These are phyloP conservation scores for Sanghuangporus weigelae DNA, from an alignment of 1,284 basidiomycete species.

Conservation along the genomic window DNA sequence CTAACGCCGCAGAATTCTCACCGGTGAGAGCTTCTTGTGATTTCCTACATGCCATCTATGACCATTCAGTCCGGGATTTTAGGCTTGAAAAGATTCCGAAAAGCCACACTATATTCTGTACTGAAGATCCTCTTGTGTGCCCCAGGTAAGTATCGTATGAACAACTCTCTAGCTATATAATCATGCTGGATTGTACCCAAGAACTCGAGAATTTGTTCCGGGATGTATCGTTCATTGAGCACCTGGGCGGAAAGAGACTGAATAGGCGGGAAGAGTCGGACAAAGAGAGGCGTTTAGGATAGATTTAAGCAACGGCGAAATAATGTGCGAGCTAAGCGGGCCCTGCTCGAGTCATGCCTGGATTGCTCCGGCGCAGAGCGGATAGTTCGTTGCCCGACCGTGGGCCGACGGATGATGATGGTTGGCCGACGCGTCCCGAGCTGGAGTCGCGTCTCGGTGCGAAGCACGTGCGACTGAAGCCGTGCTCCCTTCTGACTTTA, in stretches of 20 bases:
- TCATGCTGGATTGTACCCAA: too few species aligned
- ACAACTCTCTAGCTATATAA: too few species aligned
- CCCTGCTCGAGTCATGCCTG: neutral
- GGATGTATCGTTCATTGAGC: too few species aligned
- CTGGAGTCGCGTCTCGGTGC: neutral
- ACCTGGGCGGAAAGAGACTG: neutral
- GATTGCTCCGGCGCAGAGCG: slow-evolving; percentile 4
- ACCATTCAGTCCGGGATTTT: too few species aligned
- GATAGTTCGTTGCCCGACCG: neutral
- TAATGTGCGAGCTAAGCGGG: neutral
- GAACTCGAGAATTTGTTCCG: too few species aligned
- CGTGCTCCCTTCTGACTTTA: neutral
- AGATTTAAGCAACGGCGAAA: neutral
- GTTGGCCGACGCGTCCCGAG: neutral
- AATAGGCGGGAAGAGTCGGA: slow-evolving; percentile 1
- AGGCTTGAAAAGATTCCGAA: too few species aligned
- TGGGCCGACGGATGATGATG: neutral
- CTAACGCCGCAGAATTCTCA: too few species aligned
- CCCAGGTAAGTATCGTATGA: too few species aligned
- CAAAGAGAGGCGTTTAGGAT: slow-evolving; percentile 7
- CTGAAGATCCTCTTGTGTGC: too few species aligned
- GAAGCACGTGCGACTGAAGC: neutral
- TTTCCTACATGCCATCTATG: too few species aligned
- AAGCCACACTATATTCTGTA: too few species aligned
- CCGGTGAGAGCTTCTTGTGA: too few species aligned